These are phyloP conservation scores for Ophiostoma sp. DNA, from an alignment of 2,329 filamentous ascomycete species.

Conservation along the genomic window DNA sequence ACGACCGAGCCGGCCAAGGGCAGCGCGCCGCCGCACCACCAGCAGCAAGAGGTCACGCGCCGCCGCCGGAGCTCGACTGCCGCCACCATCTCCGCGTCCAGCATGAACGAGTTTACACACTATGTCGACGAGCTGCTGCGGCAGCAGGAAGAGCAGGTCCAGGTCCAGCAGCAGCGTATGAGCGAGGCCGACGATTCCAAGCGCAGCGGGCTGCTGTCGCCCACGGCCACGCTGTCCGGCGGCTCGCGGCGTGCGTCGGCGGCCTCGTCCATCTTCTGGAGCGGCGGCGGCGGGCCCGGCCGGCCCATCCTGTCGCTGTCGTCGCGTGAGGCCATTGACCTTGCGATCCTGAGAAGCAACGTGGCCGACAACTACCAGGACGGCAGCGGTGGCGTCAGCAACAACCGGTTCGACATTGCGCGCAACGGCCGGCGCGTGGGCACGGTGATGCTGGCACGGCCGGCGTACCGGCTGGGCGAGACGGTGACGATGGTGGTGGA, in stretches of 20 bases:
- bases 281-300: constrained; percentile 8
- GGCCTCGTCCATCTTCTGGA: constrained; percentile 24
- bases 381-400: constrained; percentile 50
- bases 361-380: constrained; percentile 42
- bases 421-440: constrained; percentile 88
- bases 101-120: constrained; percentile 61
- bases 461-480: constrained; percentile 85
- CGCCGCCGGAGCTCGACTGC: constrained; percentile 26
- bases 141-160: constrained; percentile 44
- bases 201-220: constrained; percentile 59
- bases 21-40: constrained; percentile 21
- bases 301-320: constrained; percentile 52
- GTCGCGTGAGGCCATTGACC: constrained; percentile 81
- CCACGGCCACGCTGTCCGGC: constrained; percentile 52
- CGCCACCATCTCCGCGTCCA: constrained; percentile 33
- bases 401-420: constrained; percentile 93
- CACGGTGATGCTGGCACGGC: constrained; percentile 80
- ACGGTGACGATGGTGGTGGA: constrained; percentile 79
- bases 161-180: constrained; percentile 37
- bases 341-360: constrained; percentile 82
- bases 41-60: constrained; percentile 4
- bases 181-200: constrained; percentile 37
- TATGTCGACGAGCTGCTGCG: constrained; percentile 71
- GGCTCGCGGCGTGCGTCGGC: constrained; percentile 52
- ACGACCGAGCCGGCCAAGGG: constrained; percentile 6